Conservation (phyloP, 805 yeast genomes). For the Martiniozyma abietophila region DNA sequence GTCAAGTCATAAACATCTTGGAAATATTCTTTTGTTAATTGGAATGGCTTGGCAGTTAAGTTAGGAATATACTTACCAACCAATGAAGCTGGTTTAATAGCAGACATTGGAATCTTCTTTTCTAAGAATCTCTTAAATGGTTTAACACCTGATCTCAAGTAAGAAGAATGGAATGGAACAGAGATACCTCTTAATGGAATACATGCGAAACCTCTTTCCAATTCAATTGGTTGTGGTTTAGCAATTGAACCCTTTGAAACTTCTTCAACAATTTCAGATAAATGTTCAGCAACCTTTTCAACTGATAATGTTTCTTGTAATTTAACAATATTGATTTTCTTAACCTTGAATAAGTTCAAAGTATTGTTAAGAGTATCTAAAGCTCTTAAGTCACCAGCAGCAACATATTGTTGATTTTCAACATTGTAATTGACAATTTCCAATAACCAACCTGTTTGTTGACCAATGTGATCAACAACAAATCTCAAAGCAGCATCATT, state of each 20-base stretch:
- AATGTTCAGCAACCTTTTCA: slow-evolving; percentile 83
- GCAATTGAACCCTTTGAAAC: slow-evolving; percentile 71
- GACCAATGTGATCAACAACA: slow-evolving; percentile 82
- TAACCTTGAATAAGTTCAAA: slow-evolving; percentile 83
- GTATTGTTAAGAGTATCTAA: slow-evolving; percentile 90
- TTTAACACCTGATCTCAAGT: slow-evolving; percentile 95
- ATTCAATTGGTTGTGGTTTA: slow-evolving; percentile 93
- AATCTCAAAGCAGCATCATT: slow-evolving; percentile 88
- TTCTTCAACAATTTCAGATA: slow-evolving; percentile 80
- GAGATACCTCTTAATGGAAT: slow-evolving; percentile 97
- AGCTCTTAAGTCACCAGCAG: slow-evolving; percentile 97
- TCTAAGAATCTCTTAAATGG: slow-evolving; percentile 97
- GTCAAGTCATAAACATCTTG: slow-evolving; percentile 92
- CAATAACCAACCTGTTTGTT: slow-evolving; percentile 83
- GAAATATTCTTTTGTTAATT: slow-evolving; percentile 93
- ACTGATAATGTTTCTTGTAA: slow-evolving; percentile 72
- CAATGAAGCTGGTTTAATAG: slow-evolving; percentile 89
- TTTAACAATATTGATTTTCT: slow-evolving; percentile 88
- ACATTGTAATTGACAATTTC: slow-evolving; percentile 98
- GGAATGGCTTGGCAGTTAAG: slow-evolving; percentile 95
- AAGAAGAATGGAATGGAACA: slow-evolving; percentile 99
- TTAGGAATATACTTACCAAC: slow-evolving; percentile 96
- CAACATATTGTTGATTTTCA: slow-evolving; percentile 95
- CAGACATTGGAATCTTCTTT: slow-evolving; percentile 91
- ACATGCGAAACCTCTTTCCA: slow-evolving; percentile 97